Evolutionary conservation across 371 early-diverging fungal genomes (phyloP).

Genomic region (Sanchytrium tribonematis): DNA sequence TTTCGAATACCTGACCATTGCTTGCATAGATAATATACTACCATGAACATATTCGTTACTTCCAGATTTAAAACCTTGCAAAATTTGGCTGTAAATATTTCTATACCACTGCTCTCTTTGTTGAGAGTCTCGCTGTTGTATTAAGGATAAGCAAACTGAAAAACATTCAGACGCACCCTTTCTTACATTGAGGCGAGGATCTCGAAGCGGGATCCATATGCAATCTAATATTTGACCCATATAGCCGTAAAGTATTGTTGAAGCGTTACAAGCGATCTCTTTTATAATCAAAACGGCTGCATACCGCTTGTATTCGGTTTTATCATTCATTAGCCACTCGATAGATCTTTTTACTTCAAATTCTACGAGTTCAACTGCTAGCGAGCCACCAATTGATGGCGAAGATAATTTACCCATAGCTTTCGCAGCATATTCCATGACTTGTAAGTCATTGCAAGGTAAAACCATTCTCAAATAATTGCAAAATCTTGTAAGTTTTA

Average conservation of each 20-base stretch:
- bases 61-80: constrained; percentile 35
- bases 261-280: constrained; percentile 49
- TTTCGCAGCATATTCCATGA: constrained; percentile 33
- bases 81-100: constrained; percentile 55
- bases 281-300: constrained; percentile 62
- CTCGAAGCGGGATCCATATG: constrained; percentile 60
- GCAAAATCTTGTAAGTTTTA: constrained; percentile 42
- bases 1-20: constrained; percentile 48
- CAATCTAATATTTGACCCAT: constrained; percentile 54
- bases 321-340: constrained; percentile 48
- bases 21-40: constrained; percentile 45
- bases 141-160: constrained; percentile 46
- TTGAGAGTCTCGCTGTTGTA: constrained; percentile 47
- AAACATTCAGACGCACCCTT: constrained; percentile 67
- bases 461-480: constrained; percentile 56
- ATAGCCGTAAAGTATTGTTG: constrained; percentile 53
- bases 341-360: constrained; percentile 57
- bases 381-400: constrained; percentile 29
- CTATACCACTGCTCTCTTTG: constrained; percentile 36
- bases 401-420: constrained; percentile 27
- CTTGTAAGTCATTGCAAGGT: constrained; percentile 34
- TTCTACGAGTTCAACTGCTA: constrained; percentile 55
- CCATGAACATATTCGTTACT: constrained; percentile 65
- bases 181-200: constrained; percentile 38
- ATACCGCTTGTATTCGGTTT: constrained; percentile 42